Evolutionary conservation across 169 alveolate genomes (phyloP).

Genomic region (Miamiensis avidus): DNA sequence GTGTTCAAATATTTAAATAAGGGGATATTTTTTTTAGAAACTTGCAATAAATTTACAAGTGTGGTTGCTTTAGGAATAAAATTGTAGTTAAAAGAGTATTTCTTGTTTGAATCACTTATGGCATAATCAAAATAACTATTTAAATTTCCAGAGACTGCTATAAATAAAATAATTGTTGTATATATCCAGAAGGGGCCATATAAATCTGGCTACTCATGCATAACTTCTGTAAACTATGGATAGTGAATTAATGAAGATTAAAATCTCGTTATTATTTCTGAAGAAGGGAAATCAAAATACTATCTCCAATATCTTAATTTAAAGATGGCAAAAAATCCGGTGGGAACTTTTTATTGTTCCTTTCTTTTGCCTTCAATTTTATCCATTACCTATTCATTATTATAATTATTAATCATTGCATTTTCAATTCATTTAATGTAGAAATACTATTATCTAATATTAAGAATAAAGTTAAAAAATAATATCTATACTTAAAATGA

Average conservation of each 20-base stretch:
- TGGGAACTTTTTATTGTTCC: neutral
- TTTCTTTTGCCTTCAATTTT: neutral
- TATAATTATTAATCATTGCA: too few relatives aligned
- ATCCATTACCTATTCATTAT: neutral
- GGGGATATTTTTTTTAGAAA: neutral
- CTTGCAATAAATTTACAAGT: neutral
- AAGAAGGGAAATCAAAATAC: constrained; percentile 11
- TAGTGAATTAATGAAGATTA: constrained; percentile 4
- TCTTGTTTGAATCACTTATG: neutral
- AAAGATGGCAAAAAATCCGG: neutral
- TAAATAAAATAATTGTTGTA: constrained; percentile 28
- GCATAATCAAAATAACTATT: constrained; percentile 2
- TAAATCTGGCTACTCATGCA: constrained; percentile 25
- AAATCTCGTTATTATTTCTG: constrained; percentile 6
- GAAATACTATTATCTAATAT: too few relatives aligned
- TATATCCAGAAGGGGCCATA: constrained; percentile 35
- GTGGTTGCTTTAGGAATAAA: neutral
- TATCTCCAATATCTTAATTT: constrained; percentile 12
- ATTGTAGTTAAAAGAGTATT: neutral
- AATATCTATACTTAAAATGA: neutral
- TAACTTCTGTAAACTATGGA: constrained; percentile 12
- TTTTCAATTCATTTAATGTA: too few relatives aligned
- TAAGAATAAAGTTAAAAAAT: too few relatives aligned
- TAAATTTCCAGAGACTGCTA: constrained; percentile 11
- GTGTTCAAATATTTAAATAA: neutral